Base-by-base conservation (phyloP, 768 basidiomycete species). In the Agaricus subrufescens region DNA sequence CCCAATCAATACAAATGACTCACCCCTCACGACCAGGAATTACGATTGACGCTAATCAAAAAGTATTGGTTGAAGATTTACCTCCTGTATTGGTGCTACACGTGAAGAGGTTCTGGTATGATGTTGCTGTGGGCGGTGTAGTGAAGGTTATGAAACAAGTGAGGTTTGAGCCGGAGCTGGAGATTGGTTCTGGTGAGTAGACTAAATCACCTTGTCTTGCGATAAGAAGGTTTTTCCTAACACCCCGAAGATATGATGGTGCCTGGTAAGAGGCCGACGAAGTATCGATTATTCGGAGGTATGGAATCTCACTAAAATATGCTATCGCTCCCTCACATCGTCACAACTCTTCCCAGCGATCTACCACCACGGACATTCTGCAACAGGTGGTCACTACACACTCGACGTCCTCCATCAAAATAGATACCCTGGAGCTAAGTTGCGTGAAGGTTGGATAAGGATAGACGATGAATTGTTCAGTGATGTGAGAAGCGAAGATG, bases 311-410 rank as follows among this genome's bases (percentile, higher is more conserved):
- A 19, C 23, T 58, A 8, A 34, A 34, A 8, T 8, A 34, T 11
- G 10, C 39, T 11, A 40, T 50, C 12, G 39, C 49, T 14, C 42
- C 14, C 25, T 12, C 11, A 19, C 37, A 2, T 34, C 3, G 6
- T 39, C 27, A 31, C 52, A 30, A 30, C 40, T 58, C 11, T 39
- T 44, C 49, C 47, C 12, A 91, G 96, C 86, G 8, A 72, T 98
- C 11, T 98, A 98, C 69, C 96, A 99, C 68, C 95, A 99, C 62
- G 96, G 96, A 2, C 75, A 78, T 29, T 90, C 91, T 6, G 93
- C 96, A 0, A 86, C 87, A 1, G 94, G 94, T 2, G 96, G 96
- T 1, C 96, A 98, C 70, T 98, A 98, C 73, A 98, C 95, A 2
- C 82, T 96, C 46, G 89, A 94, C 63, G 89, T 95, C 9, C 74